Evolutionary conservation across 805 yeast species (phyloP).

Genomic region (Sporopachydermia quercuum): DNA sequence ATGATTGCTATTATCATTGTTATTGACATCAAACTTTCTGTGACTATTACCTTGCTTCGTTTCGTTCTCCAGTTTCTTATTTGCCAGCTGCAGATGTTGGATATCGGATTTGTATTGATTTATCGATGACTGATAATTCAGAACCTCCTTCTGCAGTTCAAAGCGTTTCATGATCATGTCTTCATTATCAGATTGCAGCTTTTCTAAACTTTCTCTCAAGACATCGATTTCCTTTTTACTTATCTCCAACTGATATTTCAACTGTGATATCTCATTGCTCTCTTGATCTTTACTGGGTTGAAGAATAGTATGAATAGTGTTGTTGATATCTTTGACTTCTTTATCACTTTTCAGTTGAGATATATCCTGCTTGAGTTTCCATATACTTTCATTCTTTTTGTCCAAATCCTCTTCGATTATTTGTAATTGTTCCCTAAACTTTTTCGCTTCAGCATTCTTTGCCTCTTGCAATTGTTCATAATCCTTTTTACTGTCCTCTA

Average conservation of each 20-base stretch:
- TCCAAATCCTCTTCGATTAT: too few relatives aligned
- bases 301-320: too few relatives aligned
- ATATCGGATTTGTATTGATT: neutral
- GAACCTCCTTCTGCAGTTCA: neutral
- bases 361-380: too few relatives aligned
- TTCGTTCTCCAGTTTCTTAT: neutral
- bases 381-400: too few relatives aligned
- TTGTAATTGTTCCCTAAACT: slow-evolving; percentile 15
- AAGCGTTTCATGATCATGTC: neutral
- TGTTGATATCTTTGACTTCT: too few relatives aligned
- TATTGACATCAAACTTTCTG: slow-evolving; percentile 3
- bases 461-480: slow-evolving; percentile 32
- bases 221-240: neutral
- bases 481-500: slow-evolving; percentile 36
- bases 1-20: slow-evolving; percentile 10
- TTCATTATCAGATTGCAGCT: neutral
- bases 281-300: too few relatives aligned
- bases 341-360: too few relatives aligned
- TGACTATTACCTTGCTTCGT: slow-evolving; percentile 3
- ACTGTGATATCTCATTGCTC: too few relatives aligned
- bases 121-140: neutral
- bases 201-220: neutral
- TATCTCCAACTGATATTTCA: too few relatives aligned
- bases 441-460: slow-evolving; percentile 27
- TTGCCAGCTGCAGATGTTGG: neutral